Evolutionary conservation across 1,284 basidiomycete genomes (phyloP), one percentile per base, ranked within the genome.

Genomic region (Malassezia psittaci): DNA sequence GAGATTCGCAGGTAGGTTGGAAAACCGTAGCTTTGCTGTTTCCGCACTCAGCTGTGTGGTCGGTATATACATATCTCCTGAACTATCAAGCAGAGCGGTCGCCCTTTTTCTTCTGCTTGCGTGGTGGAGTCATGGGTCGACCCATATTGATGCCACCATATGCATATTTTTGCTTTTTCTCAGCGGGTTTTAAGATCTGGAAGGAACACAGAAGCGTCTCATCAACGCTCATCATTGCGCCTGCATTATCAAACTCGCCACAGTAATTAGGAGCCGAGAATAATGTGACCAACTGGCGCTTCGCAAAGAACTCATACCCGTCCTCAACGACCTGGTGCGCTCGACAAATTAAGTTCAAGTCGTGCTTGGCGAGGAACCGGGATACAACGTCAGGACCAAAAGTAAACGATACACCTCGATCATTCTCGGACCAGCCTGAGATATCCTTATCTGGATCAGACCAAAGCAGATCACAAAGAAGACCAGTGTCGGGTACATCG

Each of bases 391-490:
- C 91, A 34, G 91, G 90, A 10, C 93, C 93, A 77, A 96, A 98
- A n/a, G 88, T 91, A 77, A 90, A 93, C 44, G 90, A 96, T 48
- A 98, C 93, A 66, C 93, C 93, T 76, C 93, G 83, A 77, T 98
- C 93, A 76, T 98, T 98, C 79, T 98, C 93, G 75, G 88, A 91
- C 93, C 93, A 98, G 10, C 91, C 93, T 29, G 90, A 93, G 71
- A 96, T 96, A 75, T 96, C 93, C 79, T 98, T 96, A 81, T 96
- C 93, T 41, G 93, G 93, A 79, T 98, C 93, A 57, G 93, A 96
- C 93, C 93, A 98, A 66, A 98, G 79, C 57, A 98, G 81, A 77
- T 98, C 93, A 76, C 90, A 96, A 44, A 98, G 83, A 53, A 96
- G 81, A 88, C 90, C 91, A 63, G 90, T 96, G 78, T 98, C 93